Evolutionary conservation across 163 green algal genomes (phyloP).

Genomic region (Volvox carteri): DNA sequence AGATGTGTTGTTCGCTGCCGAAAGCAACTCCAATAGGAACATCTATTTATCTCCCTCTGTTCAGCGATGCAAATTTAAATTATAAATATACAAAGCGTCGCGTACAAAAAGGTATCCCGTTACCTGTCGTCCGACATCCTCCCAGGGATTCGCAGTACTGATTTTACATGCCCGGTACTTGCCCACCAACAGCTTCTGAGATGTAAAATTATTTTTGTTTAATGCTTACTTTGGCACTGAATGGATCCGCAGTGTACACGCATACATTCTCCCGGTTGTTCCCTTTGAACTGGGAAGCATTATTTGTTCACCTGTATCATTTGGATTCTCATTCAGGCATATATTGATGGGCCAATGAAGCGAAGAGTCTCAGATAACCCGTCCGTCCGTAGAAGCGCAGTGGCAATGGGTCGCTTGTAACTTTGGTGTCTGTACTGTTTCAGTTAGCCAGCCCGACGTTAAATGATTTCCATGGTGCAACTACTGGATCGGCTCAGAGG

Average conservation of each 20-base stretch:
- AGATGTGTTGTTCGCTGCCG: too few species aligned
- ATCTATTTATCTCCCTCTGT: too few species aligned
- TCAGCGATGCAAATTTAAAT: not conserved
- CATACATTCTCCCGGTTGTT: not conserved
- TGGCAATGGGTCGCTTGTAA: not conserved
- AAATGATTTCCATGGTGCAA: not conserved
- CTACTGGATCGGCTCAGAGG: not conserved
- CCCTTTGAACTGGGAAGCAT: too few species aligned
- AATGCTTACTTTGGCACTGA: not conserved
- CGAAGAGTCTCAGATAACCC: not conserved
- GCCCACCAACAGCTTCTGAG: too few species aligned
- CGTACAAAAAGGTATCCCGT: too few species aligned
- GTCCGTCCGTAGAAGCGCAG: not conserved
- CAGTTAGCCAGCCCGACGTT: not conserved
- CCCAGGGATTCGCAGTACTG: not conserved
- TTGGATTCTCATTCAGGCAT: not conserved
- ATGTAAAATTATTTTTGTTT: not conserved
- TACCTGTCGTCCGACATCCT: not conserved
- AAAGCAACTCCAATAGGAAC: too few species aligned
- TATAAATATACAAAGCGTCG: too few species aligned
- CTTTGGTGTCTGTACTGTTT: not conserved
- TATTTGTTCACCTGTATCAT: too few species aligned
- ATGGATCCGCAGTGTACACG: too few species aligned
- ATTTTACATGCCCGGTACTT: too few species aligned
- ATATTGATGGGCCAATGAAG: not conserved